Conservation (phyloP, 768 basidiomycete genomes). For the Hygrophorus russula region DNA sequence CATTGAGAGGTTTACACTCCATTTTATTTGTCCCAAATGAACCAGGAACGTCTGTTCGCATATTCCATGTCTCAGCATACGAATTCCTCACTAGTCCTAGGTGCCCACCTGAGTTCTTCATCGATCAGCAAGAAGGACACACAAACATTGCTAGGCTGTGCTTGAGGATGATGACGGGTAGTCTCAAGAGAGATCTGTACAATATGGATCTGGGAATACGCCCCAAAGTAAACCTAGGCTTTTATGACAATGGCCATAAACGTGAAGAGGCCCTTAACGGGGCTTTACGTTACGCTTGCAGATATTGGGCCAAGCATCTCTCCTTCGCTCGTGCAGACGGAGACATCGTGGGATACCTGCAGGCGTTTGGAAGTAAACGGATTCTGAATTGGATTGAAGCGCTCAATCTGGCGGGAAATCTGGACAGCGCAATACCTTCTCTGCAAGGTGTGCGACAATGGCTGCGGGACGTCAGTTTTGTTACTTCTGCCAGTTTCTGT, state of each 20-base stretch:
- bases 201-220: too few relatives aligned
- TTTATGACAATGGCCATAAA: conserved; percentile 4
- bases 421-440: not conserved
- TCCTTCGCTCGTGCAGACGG: not conserved
- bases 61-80: conserved; percentile 22
- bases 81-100: conserved; percentile 21
- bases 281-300: conserved; percentile 8
- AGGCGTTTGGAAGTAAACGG: not conserved
- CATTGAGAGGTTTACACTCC: conserved; percentile 7
- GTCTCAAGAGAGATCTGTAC: too few relatives aligned
- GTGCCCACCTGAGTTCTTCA: conserved; percentile 17
- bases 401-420: not conserved
- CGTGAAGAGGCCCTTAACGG: not conserved
- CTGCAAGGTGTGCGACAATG: too few relatives aligned
- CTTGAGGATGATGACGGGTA: not conserved
- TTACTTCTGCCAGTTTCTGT: too few relatives aligned
- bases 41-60: conserved; percentile 12
- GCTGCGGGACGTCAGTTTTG: too few relatives aligned
- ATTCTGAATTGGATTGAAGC: conserved; percentile 3
- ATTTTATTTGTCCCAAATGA: conserved; percentile 7
- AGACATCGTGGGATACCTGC: not conserved
- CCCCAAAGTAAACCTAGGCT: not conserved
- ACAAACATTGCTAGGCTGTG: not conserved
- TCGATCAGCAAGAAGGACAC: conserved; percentile 12
- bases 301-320: conserved; percentile 8